Evolutionary conservation across 2,329 filamentous ascomycete genomes (phyloP).

Genomic region (Aspergillus tanneri): DNA sequence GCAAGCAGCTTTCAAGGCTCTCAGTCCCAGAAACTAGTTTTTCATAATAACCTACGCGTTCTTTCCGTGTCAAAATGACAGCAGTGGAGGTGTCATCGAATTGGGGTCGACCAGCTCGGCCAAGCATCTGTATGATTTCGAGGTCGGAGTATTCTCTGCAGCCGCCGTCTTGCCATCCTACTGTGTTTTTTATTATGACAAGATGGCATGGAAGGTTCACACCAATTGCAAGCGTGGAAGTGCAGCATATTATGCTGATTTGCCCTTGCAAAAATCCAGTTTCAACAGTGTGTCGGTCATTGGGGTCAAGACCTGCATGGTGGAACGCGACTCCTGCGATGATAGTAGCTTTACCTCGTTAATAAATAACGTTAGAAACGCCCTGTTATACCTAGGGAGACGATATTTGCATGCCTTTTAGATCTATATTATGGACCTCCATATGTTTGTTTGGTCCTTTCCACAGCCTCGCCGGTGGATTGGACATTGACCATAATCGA

Average conservation of each 20-base stretch:
- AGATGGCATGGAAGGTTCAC: slow-evolving; percentile 82
- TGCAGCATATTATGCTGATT: slow-evolving; percentile 81
- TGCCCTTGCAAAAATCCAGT: slow-evolving; percentile 66
- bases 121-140: slow-evolving; percentile 89
- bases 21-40: slow-evolving; percentile 72
- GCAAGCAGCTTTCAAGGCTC: slow-evolving; percentile 72
- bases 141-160: slow-evolving; percentile 75
- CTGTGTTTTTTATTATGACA: slow-evolving; percentile 79
- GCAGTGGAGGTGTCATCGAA: slow-evolving; percentile 75
- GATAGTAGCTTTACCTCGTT: slow-evolving; percentile 41
- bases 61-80: slow-evolving; percentile 73
- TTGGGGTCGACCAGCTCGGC: slow-evolving; percentile 77
- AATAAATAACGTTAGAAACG: too few species aligned
- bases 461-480: slow-evolving; percentile 61
- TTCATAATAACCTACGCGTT: slow-evolving; percentile 66
- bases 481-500: slow-evolving; percentile 60
- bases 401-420: slow-evolving; percentile 53
- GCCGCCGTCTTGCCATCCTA: slow-evolving; percentile 60
- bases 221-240: slow-evolving; percentile 78
- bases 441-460: slow-evolving; percentile 54
- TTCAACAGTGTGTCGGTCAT: slow-evolving; percentile 67
- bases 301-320: slow-evolving; percentile 68
- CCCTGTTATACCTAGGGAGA: slow-evolving; percentile 1
- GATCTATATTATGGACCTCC: slow-evolving; percentile 57
- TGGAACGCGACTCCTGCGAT: slow-evolving; percentile 72